Evolutionary conservation across 2,329 filamentous ascomycete species (phyloP).

Genomic region (Gaeumannomyces sp.): DNA sequence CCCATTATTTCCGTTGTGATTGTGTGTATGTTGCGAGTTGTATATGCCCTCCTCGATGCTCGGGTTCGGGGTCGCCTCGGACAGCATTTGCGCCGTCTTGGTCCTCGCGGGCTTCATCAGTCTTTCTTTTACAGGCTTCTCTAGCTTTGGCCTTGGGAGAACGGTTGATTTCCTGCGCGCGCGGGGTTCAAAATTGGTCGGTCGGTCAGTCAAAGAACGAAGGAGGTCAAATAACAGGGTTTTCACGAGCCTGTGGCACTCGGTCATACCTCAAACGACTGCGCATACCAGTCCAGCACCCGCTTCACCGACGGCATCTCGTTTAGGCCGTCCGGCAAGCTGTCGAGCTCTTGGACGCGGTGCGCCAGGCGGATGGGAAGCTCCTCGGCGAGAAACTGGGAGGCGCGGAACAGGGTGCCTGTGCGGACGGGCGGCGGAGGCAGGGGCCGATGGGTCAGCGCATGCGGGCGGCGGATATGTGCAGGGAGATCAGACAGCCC

Average conservation of each 20-base stretch:
- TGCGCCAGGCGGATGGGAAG: slow-evolving; percentile 94
- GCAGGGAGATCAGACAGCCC: not conserved
- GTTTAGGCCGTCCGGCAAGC: slow-evolving; percentile 89
- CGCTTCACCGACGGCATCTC: slow-evolving; percentile 96
- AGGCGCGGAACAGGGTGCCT: slow-evolving; percentile 95
- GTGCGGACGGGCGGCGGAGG: slow-evolving; percentile 9
- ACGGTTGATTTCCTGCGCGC: slow-evolving; percentile 78
- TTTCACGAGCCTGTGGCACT: not conserved
- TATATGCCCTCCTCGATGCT: slow-evolving; percentile 83
- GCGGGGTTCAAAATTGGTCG: not conserved
- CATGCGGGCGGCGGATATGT: slow-evolving; percentile 2
- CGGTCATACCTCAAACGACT: slow-evolving; percentile 85
- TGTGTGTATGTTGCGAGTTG: slow-evolving; percentile 46
- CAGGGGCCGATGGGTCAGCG: slow-evolving; percentile 9
- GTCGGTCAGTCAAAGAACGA: not conserved
- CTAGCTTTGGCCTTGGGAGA: slow-evolving; percentile 70
- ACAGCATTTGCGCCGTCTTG: slow-evolving; percentile 60
- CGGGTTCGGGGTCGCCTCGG: slow-evolving; percentile 82
- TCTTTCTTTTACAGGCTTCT: slow-evolving; percentile 68
- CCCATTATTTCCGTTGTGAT: slow-evolving; percentile 33
- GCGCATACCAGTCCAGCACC: slow-evolving; percentile 97
- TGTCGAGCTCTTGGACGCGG: slow-evolving; percentile 87
- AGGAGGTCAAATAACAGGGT: not conserved
- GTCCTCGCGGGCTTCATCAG: slow-evolving; percentile 65
- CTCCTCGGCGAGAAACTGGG: slow-evolving; percentile 97